Evolutionary conservation across 148 eudicot genomes (phyloP), one percentile per base, ranked within the genome.

Genomic region (Vaccinium corymbosum): DNA sequence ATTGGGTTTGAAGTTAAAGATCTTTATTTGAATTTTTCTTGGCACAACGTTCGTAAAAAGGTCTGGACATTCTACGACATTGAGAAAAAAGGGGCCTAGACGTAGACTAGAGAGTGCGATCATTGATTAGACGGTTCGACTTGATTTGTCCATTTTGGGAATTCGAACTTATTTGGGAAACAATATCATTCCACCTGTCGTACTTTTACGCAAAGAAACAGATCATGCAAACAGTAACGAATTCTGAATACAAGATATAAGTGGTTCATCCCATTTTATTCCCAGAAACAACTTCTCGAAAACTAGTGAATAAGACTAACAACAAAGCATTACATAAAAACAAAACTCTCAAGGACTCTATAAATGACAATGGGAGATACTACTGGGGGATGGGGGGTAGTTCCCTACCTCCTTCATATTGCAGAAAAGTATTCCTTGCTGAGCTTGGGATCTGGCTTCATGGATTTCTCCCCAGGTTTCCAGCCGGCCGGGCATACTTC

Each of bases 401-500:
- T 56, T 72, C 14, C 53, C 22, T 49, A 72, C 49, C 61, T 86
- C 46, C 66, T 68, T 86, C 87, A 96, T 81, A 96, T 90, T 16
- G 97, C 97, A 3, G 98, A 82, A 74, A 96, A 96, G 89, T 94
- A 96, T 68, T 94, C 99, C 90, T 96, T 94, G 94, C 98, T 94
- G 71, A 86, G 89, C 94, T 96, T 96, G 71, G 98, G 95, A 84
- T 96, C 99, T 11, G 99, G 98, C 87, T 94, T 94, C 97, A 94
- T 93, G 16, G 97, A 89, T 90, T 92, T 94, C 88, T 96, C 98
- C 81, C 98, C 98, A 11, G 99, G 98, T 91, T 94, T 94, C 99
- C 99, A 94, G 59, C 98, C 99, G 81, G 98, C 99, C 17, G 98
- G 99, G 89, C 99, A 96, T 62, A 96, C 97, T 84, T 96, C 98